Evolutionary conservation across 371 early-diverging fungal genomes (phyloP), one percentile per base, ranked within the genome.

Genomic region (Mortierella sp.): DNA sequence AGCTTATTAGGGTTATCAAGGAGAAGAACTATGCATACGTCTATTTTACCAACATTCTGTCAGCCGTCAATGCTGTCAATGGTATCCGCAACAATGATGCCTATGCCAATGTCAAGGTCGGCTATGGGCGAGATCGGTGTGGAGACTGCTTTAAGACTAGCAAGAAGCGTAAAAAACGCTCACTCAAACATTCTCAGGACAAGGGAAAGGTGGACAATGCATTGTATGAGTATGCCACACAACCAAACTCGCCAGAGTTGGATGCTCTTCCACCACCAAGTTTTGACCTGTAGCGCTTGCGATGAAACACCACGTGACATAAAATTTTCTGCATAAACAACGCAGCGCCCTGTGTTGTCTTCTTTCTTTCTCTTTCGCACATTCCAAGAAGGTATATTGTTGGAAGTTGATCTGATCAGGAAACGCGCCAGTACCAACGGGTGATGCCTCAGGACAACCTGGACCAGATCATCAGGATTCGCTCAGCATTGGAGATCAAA

Each of bases 61-160:
- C 83, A 9, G 95, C 96, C 2, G 84, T 93, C 22, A 83, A 86
- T 43, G 94, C 93, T 7, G 88, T 93, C 40, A 85, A 86, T 17
- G 81, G 81, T 4, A 86, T 95, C 37, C 70, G 78, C 16, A 27
- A 55, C 3, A 84, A 87, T 31, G 85, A 86, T 10, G 86, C 83
- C 24, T 91, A 90, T 64, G 67, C 69, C 10, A 78, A 80, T 25
- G 82, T 83, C 48, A 72, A 85, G 27, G 80, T 95, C 48, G 87
- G 87, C 54, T 94, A 86, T 81, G 95, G 96, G 28, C 92, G 91
- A 77, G 96, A 95, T 77, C 84, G 95, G 6, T 95, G 94, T 68
- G 92, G 89, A 28, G 83, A 85, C 51, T 81, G 86, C n/a, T 83
- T 84, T 17, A 34, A 10, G 34, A 4, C 34, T 34, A 4, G 10